Percentiles rank a stretch among this genome's conserved stretches.
Evolutionary conservation across 352 stramenopile genomes (phyloP).

Genomic region (Peronospora tabacina): DNA sequence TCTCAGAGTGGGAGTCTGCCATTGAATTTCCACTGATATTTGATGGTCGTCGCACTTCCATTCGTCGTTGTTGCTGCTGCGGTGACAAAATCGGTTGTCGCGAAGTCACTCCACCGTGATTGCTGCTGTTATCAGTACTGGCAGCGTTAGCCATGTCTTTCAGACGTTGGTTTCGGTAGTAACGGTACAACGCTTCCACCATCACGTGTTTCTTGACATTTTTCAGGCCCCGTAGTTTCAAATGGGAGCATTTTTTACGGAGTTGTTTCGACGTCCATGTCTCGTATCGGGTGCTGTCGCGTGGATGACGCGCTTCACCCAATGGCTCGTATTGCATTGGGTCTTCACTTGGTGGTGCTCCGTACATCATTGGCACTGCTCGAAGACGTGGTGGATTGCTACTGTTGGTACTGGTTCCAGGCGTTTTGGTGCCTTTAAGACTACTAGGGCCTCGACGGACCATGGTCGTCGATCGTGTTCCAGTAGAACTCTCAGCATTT

Average conservation of each 20-base stretch:
- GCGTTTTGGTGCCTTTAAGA: constrained; percentile 3
- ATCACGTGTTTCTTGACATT: constrained; percentile 86
- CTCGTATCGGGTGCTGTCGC: constrained; percentile 59
- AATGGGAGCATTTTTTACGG: constrained; percentile 71
- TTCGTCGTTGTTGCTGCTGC: constrained; percentile 13
- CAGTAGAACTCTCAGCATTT: constrained; percentile 6
- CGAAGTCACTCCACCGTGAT: not conserved
- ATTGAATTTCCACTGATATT: constrained; percentile 13
- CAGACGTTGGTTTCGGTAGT: constrained; percentile 58
- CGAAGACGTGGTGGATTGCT: constrained; percentile 2
- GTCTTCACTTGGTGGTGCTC: constrained; percentile 28
- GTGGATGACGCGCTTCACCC: constrained; percentile 44
- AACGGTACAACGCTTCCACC: constrained; percentile 72
- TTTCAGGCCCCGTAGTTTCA: constrained; percentile 73
- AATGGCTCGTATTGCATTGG: constrained; percentile 32
- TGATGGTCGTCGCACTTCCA: constrained; percentile 10
- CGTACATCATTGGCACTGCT: constrained; percentile 10
- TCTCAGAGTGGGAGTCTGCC: constrained; percentile 8
- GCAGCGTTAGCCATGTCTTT: constrained; percentile 33
- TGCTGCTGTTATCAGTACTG: constrained; percentile 1
- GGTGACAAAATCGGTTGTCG: constrained; percentile 10
- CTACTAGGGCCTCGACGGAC: constrained; percentile 13
- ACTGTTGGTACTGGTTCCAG: not conserved
- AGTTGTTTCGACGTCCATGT: constrained; percentile 80
- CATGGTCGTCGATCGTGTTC: constrained; percentile 7